A percentile compares a stretch with the other conserved stretches of the same genome.
Evolutionary conservation across 1,284 basidiomycete species (phyloP).

Genomic region (Naganishia sp.): DNA sequence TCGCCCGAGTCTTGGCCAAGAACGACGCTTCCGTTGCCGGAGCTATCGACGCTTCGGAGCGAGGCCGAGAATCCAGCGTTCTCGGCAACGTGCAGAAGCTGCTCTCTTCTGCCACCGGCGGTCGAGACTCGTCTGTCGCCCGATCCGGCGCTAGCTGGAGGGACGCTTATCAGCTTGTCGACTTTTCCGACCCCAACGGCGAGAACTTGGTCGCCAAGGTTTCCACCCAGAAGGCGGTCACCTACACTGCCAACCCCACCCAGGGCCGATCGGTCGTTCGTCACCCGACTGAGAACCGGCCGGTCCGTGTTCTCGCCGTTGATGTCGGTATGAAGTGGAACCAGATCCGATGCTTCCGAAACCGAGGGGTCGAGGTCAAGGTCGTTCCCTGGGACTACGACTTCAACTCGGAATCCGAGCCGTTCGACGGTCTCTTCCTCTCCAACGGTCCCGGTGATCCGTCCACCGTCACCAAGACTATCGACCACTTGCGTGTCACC

Average conservation of each 20-base stretch:
- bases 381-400: constrained; percentile 98
- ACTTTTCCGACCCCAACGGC: constrained; percentile 86
- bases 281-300: constrained; percentile 75
- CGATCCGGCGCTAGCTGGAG: constrained; percentile 63
- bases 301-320: constrained; percentile 81
- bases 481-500: constrained; percentile 69
- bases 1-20: constrained; percentile 75
- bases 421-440: constrained; percentile 92
- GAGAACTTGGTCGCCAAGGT: constrained; percentile 90
- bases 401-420: constrained; percentile 73
- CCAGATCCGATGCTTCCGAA: constrained; percentile 94
- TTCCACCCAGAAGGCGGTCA: constrained; percentile 67
- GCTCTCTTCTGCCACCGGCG: constrained; percentile 45
- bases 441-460: constrained; percentile 99
- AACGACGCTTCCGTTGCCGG: constrained; percentile 51
- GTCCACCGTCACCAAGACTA: constrained; percentile 75
- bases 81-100: constrained; percentile 50
- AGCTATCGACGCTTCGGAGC: constrained; percentile 40
- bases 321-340: constrained; percentile 99
- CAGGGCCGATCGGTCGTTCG: constrained; percentile 59
- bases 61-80: constrained; percentile 41
- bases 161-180: constrained; percentile 75
- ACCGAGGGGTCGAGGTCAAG: constrained; percentile 92
- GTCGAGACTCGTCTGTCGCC: constrained; percentile 41
- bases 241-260: constrained; percentile 66